These are phyloP conservation scores for Daldinia decipiens DNA, from an alignment of 495 filamentous ascomycete genomes.

Conservation along the genomic window DNA sequence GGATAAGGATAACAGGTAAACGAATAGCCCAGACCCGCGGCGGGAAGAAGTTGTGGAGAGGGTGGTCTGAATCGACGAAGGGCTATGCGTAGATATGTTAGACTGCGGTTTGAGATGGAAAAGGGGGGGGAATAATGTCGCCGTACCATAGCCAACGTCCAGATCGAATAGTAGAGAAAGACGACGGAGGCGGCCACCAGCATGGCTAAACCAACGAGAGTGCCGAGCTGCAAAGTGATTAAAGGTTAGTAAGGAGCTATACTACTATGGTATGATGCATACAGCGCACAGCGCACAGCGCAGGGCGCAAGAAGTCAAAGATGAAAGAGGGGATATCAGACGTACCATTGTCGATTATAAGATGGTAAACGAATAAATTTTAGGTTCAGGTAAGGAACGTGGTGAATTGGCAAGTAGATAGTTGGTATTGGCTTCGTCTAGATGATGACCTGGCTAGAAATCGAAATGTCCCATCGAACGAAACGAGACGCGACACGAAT, in stretches of 20 bases:
- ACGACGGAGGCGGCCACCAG: constrained; percentile 93
- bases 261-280: background rate
- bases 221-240: constrained; percentile 76
- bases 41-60: constrained; percentile 93
- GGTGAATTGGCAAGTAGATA: background rate
- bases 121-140: constrained; percentile 6
- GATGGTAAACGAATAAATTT: background rate
- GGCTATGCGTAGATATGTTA: constrained; percentile 67
- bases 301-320: background rate
- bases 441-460: constrained; percentile 32
- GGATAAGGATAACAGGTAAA: constrained; percentile 94
- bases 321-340: constrained; percentile 1
- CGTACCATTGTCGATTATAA: constrained; percentile 53
- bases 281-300: background rate
- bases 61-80: constrained; percentile 94
- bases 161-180: constrained; percentile 98
- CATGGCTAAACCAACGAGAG: constrained; percentile 96
- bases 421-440: background rate
- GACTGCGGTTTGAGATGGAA: constrained; percentile 6
- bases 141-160: constrained; percentile 94
- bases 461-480: background rate
- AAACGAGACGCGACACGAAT: constrained; percentile 40
- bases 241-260: constrained; percentile 31
- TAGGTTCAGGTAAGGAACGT: constrained; percentile 17
- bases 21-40: constrained; percentile 99